Conservation (phyloP, 345 rosid species). For the Populus nigra region DNA sequence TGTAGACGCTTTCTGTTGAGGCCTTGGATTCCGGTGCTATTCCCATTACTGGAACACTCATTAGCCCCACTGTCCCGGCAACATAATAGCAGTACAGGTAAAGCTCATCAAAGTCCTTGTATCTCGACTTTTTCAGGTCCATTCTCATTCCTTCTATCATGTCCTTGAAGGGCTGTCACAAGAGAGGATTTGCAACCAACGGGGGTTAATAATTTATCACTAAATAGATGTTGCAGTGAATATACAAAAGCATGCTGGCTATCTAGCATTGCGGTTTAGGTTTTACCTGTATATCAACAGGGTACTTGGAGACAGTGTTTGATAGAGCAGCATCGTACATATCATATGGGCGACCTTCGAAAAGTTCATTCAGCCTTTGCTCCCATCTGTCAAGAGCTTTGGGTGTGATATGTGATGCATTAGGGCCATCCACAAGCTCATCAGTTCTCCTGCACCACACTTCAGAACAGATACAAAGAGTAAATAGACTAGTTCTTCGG, state of each 20-base stretch:
- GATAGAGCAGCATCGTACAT: constrained; percentile 52
- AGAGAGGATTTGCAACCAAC: not conserved
- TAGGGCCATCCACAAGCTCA: constrained; percentile 57
- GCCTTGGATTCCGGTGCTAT: constrained; percentile 49
- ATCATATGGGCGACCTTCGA: constrained; percentile 44
- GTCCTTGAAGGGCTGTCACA: constrained; percentile 49
- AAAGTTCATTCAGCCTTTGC: constrained; percentile 40
- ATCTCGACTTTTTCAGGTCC: constrained; percentile 39
- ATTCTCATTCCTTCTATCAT: constrained; percentile 34
- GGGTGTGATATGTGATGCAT: constrained; percentile 48
- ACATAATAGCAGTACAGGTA: constrained; percentile 57
- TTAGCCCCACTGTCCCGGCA: constrained; percentile 55
- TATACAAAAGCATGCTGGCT: not conserved
- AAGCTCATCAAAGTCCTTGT: constrained; percentile 48
- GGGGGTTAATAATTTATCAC: not conserved
- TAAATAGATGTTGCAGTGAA: not conserved
- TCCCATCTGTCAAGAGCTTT: constrained; percentile 56
- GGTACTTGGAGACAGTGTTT: constrained; percentile 40
- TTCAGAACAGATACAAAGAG: constrained; percentile 14
- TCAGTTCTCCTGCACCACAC: constrained; percentile 64
- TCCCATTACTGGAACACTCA: constrained; percentile 61
- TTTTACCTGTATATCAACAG: constrained; percentile 52
- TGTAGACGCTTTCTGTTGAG: constrained; percentile 46
- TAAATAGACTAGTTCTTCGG: not conserved
- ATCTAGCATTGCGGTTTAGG: not conserved